phyloP scores from a whole-genome alignment of 116 monocot species.

The Trichopus zeylanicus region DNA sequence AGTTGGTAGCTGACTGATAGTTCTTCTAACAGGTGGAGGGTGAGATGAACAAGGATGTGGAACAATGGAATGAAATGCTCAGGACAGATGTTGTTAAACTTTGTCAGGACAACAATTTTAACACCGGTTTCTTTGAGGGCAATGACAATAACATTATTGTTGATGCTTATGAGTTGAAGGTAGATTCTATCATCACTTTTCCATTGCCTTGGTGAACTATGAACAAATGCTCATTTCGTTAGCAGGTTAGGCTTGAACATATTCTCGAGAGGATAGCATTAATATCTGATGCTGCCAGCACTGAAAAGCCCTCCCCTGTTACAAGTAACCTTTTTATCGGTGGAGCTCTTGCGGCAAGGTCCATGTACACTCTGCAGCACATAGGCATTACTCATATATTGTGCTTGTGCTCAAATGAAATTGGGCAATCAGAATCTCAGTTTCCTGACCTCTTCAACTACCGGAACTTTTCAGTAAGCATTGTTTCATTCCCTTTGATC shows the following conservation, averaged over 20 bases:
- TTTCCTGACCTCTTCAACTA: constrained; percentile 71
- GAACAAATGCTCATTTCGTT: not conserved
- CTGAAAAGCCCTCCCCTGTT: constrained; percentile 71
- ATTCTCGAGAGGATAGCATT: constrained; percentile 84
- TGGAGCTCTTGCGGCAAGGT: constrained; percentile 83
- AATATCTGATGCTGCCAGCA: constrained; percentile 83
- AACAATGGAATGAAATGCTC: constrained; percentile 91
- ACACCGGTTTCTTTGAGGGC: constrained; percentile 92
- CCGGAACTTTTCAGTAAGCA: constrained; percentile 71
- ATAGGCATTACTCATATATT: constrained; percentile 86
- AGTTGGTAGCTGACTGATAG: not conserved
- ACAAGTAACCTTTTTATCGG: constrained; percentile 73
- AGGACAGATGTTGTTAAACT: constrained; percentile 65
- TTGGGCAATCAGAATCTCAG: constrained; percentile 92
- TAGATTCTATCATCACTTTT: constrained; percentile 11
- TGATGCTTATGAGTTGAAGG: constrained; percentile 99
- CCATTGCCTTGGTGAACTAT: not conserved
- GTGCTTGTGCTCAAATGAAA: constrained; percentile 92
- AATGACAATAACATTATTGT: constrained; percentile 47
- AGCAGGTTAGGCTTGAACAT: constrained; percentile 90
- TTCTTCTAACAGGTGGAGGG: constrained; percentile 43
- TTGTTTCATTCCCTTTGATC: too few relatives aligned
- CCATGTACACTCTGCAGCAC: constrained; percentile 67
- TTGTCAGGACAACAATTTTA: constrained; percentile 90
- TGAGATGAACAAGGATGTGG: constrained; percentile 78